phyloP scores from a whole-genome alignment of 805 yeast species.

The Barnettozyma salicaria region DNA sequence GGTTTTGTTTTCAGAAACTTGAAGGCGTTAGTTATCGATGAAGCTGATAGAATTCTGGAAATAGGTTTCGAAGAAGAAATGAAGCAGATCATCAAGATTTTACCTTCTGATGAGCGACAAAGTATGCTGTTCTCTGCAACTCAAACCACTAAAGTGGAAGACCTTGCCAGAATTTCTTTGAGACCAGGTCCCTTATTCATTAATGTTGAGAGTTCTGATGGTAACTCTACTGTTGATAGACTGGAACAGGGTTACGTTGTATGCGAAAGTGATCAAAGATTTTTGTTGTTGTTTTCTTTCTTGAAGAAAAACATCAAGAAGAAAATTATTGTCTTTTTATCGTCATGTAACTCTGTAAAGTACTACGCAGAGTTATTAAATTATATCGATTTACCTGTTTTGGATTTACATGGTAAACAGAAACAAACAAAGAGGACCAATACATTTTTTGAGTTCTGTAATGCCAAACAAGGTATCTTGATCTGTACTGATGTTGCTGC shows the following conservation, averaged over 20 bases:
- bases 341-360: conserved; percentile 96
- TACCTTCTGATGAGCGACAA: conserved; percentile 91
- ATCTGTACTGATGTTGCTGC: conserved; percentile 99
- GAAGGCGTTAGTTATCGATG: conserved; percentile 92
- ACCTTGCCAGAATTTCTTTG: conserved; percentile 91
- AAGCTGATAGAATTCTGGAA: conserved; percentile 96
- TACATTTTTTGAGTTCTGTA: conserved; percentile 96
- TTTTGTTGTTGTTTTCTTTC: conserved; percentile 83
- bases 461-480: conserved; percentile 89
- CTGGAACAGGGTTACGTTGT: conserved; percentile 98
- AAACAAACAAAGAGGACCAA: conserved; percentile 98
- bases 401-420: conserved; percentile 96
- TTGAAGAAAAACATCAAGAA: conserved; percentile 88
- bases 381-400: conserved; percentile 94
- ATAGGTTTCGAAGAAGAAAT: conserved; percentile 99
- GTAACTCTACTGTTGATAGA: conserved; percentile 90
- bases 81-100: conserved; percentile 90
- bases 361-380: conserved; percentile 92
- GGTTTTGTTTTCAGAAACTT: conserved; percentile 93
- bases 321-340: conserved; percentile 88
- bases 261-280: conserved; percentile 93
- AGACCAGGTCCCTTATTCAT: conserved; percentile 91
- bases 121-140: conserved; percentile 99
- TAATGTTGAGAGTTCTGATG: conserved; percentile 82
- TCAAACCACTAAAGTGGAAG: conserved; percentile 97